Evolutionary conservation across 495 filamentous ascomycete genomes (phyloP).

Genomic region (Pseudevernia furfuracea): DNA sequence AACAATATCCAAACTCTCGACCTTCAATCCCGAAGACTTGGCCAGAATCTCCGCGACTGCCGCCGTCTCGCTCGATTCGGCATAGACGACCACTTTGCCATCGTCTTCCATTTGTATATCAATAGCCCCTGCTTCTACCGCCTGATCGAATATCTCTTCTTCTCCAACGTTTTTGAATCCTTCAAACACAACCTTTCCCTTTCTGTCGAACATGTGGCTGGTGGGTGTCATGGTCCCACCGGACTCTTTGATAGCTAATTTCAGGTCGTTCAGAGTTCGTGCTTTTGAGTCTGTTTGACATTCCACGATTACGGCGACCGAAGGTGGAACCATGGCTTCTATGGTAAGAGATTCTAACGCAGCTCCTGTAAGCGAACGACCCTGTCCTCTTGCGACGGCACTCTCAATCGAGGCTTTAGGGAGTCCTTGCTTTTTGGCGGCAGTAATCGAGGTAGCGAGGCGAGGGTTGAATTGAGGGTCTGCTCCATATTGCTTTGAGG

Average conservation of each 20-base stretch:
- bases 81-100: constrained; percentile 64
- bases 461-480: constrained; percentile 66
- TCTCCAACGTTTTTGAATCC: constrained; percentile 50
- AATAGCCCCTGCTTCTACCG: constrained; percentile 76
- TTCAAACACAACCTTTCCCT: constrained; percentile 63
- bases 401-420: constrained; percentile 76
- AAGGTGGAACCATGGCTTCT: constrained; percentile 73
- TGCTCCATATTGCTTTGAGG: constrained; percentile 50
- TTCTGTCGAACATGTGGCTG: constrained; percentile 75
- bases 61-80: constrained; percentile 61
- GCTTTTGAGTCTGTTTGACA: constrained; percentile 75
- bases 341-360: constrained; percentile 66
- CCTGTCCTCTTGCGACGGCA: constrained; percentile 82
- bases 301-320: constrained; percentile 73
- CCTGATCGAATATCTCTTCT: constrained; percentile 75
- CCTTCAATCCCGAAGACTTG: constrained; percentile 50
- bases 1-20: constrained; percentile 67
- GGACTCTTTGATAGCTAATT: constrained; percentile 55
- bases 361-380: constrained; percentile 60
- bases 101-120: constrained; percentile 69
- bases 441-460: constrained; percentile 59
- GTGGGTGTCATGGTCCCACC: constrained; percentile 65
- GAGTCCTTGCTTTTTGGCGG: constrained; percentile 78
- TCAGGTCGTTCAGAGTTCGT: constrained; percentile 63
- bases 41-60: constrained; percentile 55